These are phyloP conservation scores for Rhodamnia rubescens DNA, from an alignment of 345 rosid genomes.

Conservation along the genomic window DNA sequence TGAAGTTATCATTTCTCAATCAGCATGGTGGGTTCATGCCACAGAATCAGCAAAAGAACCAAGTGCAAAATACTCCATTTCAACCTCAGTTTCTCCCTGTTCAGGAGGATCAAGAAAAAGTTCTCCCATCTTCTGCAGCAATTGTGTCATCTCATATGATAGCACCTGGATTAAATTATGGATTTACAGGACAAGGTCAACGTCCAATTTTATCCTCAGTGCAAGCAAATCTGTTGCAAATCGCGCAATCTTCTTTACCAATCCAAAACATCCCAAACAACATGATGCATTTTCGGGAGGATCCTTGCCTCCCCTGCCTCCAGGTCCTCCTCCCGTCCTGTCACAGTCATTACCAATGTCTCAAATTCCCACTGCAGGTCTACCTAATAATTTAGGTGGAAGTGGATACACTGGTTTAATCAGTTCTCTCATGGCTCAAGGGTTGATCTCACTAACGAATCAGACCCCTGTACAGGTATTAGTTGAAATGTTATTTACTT, in stretches of 20 bases:
- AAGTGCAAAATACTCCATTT: conserved; percentile 25
- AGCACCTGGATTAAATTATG: conserved; percentile 27
- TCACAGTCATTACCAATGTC: conserved; percentile 30
- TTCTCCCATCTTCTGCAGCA: conserved; percentile 25
- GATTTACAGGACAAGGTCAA: conserved; percentile 38
- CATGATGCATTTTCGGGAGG: conserved; percentile 24
- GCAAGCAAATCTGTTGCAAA: conserved; percentile 17
- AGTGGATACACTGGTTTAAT: conserved; percentile 72
- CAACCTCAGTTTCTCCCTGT: conserved; percentile 31
- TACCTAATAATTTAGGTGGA: conserved; percentile 40
- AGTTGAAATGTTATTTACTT: conserved; percentile 3
- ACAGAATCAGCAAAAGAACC: conserved; percentile 38
- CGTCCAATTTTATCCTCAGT: conserved; percentile 11
- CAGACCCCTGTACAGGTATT: conserved; percentile 66
- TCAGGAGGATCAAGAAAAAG: conserved; percentile 26
- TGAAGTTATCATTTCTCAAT: conserved; percentile 18
- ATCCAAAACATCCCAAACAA: conserved; percentile 24
- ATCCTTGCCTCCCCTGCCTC: conserved; percentile 49
- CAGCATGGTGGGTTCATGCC: conserved; percentile 21
- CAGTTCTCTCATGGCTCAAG: conserved; percentile 81
- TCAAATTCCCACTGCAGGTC: conserved; percentile 30
- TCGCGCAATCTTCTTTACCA: conserved; percentile 29
- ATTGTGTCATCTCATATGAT: conserved; percentile 31
- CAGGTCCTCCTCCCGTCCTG: conserved; percentile 34
- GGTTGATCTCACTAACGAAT: conserved; percentile 64